Conservation (phyloP, 768 basidiomycete species). For the Agaricus subrufescens region DNA sequence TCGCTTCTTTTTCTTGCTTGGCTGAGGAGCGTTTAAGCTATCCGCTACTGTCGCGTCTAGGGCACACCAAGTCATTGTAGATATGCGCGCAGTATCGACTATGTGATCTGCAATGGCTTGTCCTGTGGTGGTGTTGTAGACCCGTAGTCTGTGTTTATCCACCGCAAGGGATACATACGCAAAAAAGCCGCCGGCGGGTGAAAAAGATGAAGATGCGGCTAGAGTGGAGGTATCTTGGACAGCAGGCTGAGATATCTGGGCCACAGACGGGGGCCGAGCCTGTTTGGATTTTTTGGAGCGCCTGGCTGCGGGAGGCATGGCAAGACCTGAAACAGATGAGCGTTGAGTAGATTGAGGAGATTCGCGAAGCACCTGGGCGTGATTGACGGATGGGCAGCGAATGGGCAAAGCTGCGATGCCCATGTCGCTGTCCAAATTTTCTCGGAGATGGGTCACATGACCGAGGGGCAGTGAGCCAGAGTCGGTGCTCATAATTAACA, state of each 20-base stretch:
- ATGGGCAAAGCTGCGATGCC: background rate
- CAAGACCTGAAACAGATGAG: background rate
- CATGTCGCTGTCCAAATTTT: slow-evolving; percentile 9
- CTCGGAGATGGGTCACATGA: slow-evolving; percentile 3
- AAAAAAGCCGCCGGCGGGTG: slow-evolving; percentile 50
- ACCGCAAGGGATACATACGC: slow-evolving; percentile 60
- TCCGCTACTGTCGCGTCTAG: slow-evolving; percentile 22
- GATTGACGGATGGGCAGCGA: background rate
- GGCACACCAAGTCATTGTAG: slow-evolving; percentile 48
- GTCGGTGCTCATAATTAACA: slow-evolving; percentile 3
- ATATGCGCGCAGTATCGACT: slow-evolving; percentile 50
- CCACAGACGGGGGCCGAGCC: slow-evolving; percentile 48
- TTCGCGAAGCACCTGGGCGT: background rate
- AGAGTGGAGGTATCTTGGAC: slow-evolving; percentile 42
- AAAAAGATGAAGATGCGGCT: slow-evolving; percentile 52
- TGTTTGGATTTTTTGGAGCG: slow-evolving; percentile 56
- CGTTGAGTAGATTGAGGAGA: background rate
- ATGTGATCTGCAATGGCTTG: slow-evolving; percentile 54
- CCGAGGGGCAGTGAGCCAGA: slow-evolving; percentile 1
- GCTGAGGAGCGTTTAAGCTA: slow-evolving; percentile 23
- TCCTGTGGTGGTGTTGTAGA: slow-evolving; percentile 55
- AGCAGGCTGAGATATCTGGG: slow-evolving; percentile 51
- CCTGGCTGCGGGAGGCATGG: slow-evolving; percentile 41
- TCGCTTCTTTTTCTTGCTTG: slow-evolving; percentile 55
- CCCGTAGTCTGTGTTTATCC: slow-evolving; percentile 67